These are phyloP conservation scores for Paraurostyla sp. DNA, from an alignment of 73 alveolate species.

Conservation along the genomic window DNA sequence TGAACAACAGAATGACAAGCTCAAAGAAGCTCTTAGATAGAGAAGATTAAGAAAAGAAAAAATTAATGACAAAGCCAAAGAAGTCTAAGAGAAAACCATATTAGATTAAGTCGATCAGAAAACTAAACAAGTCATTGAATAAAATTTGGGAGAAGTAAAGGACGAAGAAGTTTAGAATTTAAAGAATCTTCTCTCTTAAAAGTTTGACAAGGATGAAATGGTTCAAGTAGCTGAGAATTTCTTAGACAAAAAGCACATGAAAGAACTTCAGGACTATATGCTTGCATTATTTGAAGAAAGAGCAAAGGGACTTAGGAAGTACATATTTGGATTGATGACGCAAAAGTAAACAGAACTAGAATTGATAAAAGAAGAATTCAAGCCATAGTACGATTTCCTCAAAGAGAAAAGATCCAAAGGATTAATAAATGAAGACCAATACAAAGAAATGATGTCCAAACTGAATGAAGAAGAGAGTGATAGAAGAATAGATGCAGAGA, in stretches of 20 bases:
- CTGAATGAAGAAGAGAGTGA: slow-evolving; percentile 37
- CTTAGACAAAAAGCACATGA: slow-evolving; percentile 66
- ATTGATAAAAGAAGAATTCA: slow-evolving; percentile 34
- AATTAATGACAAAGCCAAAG: slow-evolving; percentile 24
- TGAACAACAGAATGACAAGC: slow-evolving; percentile 16
- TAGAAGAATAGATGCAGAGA: slow-evolving; percentile 30
- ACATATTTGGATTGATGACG: slow-evolving; percentile 30
- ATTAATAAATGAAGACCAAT: slow-evolving; percentile 39
- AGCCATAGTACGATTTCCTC: slow-evolving; percentile 14
- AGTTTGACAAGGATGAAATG: slow-evolving; percentile 63
- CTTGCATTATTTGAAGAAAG: slow-evolving; percentile 60
- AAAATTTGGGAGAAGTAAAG: slow-evolving; percentile 23
- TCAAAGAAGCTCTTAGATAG: slow-evolving; percentile 34
- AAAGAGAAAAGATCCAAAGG: slow-evolving; percentile 27
- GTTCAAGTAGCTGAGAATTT: slow-evolving; percentile 68
- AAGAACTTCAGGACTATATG: slow-evolving; percentile 56
- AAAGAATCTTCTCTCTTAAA: background rate
- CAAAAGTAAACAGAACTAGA: slow-evolving; percentile 57
- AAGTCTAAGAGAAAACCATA: background rate
- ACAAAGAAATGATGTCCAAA: background rate
- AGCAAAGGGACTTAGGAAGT: slow-evolving; percentile 60
- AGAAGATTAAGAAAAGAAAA: slow-evolving; percentile 21
- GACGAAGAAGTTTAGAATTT: slow-evolving; percentile 30
- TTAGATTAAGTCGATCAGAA: background rate
- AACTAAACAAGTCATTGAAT: background rate